Conservation (phyloP, 371 early-diverging fungal species). For the Mucor circinelloides region DNA sequence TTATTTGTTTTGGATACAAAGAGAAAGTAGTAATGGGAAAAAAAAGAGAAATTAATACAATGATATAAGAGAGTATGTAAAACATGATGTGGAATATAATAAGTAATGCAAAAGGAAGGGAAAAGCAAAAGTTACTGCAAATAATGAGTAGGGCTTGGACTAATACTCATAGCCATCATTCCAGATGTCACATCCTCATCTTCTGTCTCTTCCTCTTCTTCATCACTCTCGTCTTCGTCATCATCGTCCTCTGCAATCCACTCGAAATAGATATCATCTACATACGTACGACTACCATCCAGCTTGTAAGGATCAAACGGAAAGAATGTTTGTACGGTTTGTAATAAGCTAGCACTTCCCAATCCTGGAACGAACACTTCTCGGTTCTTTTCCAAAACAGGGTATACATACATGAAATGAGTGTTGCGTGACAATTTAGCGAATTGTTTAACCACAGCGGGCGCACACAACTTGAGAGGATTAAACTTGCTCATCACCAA, state of each 20-base stretch:
- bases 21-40: background rate
- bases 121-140: slow-evolving; percentile 11
- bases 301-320: slow-evolving; percentile 94
- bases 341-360: slow-evolving; percentile 28
- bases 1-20: background rate
- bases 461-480: slow-evolving; percentile 84
- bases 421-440: slow-evolving; percentile 75
- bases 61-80: background rate
- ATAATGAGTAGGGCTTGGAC: slow-evolving; percentile 54
- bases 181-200: slow-evolving; percentile 54
- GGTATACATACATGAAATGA: slow-evolving; percentile 86
- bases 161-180: slow-evolving; percentile 65
- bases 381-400: slow-evolving; percentile 73
- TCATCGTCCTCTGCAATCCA: slow-evolving; percentile 68
- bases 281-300: slow-evolving; percentile 60
- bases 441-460: slow-evolving; percentile 85
- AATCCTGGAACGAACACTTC: slow-evolving; percentile 45
- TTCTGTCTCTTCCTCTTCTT: slow-evolving; percentile 38
- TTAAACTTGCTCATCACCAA: slow-evolving; percentile 83
- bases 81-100: background rate
- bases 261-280: slow-evolving; percentile 67
- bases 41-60: background rate
- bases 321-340: slow-evolving; percentile 82
- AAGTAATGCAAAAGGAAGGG: background rate
- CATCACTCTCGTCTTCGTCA: slow-evolving; percentile 42